Percentiles rank a stretch among this genome's conserved stretches.
Conservation (phyloP, 306 rosid genomes). For the Clitoria ternatea region DNA sequence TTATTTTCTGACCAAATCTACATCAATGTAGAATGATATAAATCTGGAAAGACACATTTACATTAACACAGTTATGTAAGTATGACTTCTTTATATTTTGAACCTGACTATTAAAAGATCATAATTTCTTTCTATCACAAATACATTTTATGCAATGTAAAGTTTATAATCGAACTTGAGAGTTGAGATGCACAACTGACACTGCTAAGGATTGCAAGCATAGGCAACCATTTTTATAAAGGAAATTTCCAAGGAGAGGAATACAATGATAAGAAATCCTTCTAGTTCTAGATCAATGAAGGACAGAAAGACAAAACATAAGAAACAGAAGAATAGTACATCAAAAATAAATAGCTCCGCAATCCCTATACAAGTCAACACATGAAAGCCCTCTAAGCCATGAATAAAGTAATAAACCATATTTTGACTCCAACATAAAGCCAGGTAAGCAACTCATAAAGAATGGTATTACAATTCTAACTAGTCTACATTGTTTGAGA, state of each 20-base stretch:
- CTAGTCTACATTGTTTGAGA: too few relatives aligned
- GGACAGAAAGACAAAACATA: not conserved
- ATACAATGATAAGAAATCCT: not conserved
- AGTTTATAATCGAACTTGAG: not conserved
- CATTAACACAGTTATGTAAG: not conserved
- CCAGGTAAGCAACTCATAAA: not conserved
- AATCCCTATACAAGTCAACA: not conserved
- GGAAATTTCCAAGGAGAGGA: not conserved
- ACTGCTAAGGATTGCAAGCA: not conserved
- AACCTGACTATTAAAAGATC: not conserved
- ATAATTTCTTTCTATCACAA: not conserved
- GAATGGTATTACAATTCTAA: too few relatives aligned
- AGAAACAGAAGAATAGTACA: not conserved
- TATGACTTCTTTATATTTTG: not conserved
- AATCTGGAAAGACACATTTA: not conserved
- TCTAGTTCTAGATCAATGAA: not conserved
- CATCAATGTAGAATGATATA: not conserved
- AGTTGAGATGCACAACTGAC: not conserved
- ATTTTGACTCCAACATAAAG: not conserved
- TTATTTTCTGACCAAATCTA: not conserved
- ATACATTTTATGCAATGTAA: not conserved
- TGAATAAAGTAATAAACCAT: not conserved
- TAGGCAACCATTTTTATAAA: not conserved
- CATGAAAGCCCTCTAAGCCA: not conserved
- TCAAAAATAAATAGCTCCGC: not conserved